phyloP scores from a whole-genome alignment of 2,329 filamentous ascomycete species.

The Fusarium sarcochroum region DNA sequence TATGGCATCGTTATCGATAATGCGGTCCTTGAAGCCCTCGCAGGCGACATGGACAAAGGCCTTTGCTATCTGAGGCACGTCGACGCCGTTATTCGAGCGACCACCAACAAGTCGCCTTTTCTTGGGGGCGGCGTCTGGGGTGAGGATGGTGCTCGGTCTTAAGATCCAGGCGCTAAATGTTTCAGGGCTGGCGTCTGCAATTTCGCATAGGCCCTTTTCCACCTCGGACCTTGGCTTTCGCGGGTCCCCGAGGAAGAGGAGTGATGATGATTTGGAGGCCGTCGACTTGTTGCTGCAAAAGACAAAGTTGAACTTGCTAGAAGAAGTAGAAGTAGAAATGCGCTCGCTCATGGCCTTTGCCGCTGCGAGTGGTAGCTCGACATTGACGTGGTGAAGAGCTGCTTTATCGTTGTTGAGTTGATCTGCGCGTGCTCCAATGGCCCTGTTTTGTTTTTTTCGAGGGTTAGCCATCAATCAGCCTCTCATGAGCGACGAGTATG shows the following conservation, averaged over 20 bases:
- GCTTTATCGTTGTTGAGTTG: slow-evolving; percentile 63
- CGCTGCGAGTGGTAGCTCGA: slow-evolving; percentile 72
- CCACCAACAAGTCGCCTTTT: slow-evolving; percentile 49
- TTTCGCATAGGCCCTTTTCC: slow-evolving; percentile 57
- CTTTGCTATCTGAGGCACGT: slow-evolving; percentile 53
- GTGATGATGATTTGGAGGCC: slow-evolving; percentile 52
- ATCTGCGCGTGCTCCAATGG: slow-evolving; percentile 60
- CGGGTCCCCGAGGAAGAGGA: slow-evolving; percentile 56
- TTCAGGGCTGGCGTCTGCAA: slow-evolving; percentile 53
- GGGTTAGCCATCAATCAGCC: slow-evolving; percentile 2
- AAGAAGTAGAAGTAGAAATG: slow-evolving; percentile 51
- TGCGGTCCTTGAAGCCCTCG: slow-evolving; percentile 54
- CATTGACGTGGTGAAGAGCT: slow-evolving; percentile 64
- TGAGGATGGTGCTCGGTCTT: slow-evolving; percentile 54
- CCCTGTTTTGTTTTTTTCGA: slow-evolving; percentile 48
- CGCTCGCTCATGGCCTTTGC: slow-evolving; percentile 65
- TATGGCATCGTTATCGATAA: slow-evolving; percentile 54
- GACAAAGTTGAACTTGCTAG: slow-evolving; percentile 59
- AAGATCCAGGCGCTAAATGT: slow-evolving; percentile 55
- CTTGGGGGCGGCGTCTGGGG: slow-evolving; percentile 44
- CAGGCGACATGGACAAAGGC: slow-evolving; percentile 55
- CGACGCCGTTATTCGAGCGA: slow-evolving; percentile 52
- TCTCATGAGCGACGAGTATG: slow-evolving; percentile 12
- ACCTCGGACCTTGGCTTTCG: slow-evolving; percentile 57
- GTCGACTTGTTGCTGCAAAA: slow-evolving; percentile 58